Evolutionary conservation across 2,329 filamentous ascomycete species (phyloP).

Genomic region (Stachybotrys chlorohalonatus): DNA sequence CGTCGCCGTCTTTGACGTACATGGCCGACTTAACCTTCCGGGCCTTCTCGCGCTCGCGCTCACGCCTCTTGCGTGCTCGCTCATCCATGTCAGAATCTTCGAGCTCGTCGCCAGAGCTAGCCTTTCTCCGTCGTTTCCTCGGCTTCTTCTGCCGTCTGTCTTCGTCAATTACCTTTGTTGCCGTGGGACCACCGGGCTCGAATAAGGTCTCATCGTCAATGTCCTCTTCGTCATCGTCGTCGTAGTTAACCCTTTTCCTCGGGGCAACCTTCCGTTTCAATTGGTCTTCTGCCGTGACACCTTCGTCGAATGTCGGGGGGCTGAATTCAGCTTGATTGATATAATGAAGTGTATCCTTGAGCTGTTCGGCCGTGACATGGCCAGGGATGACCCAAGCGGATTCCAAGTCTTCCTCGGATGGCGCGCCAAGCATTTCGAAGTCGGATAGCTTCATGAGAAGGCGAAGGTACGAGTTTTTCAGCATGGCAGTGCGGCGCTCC

Average conservation of each 20-base stretch:
- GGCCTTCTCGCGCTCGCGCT: conserved; percentile 67
- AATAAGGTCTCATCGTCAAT: conserved; percentile 53
- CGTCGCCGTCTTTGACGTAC: conserved; percentile 76
- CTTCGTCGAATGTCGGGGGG: conserved; percentile 69
- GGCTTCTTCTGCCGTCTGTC: conserved; percentile 44
- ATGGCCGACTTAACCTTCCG: conserved; percentile 75
- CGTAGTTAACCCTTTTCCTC: conserved; percentile 53
- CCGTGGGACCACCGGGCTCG: conserved; percentile 56
- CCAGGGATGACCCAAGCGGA: conserved; percentile 72
- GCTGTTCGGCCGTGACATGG: conserved; percentile 49
- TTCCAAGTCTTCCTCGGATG: conserved; percentile 61
- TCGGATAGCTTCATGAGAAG: conserved; percentile 73
- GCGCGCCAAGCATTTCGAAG: conserved; percentile 48
- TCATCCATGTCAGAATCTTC: conserved; percentile 58
- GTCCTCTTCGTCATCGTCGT: conserved; percentile 58
- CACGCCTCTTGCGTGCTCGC: conserved; percentile 50
- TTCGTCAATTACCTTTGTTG: conserved; percentile 41
- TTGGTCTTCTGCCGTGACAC: conserved; percentile 64
- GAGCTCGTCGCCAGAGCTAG: conserved; percentile 30
- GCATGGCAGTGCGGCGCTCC: conserved; percentile 62
- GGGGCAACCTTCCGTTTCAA: conserved; percentile 60
- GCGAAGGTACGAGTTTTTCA: conserved; percentile 81
- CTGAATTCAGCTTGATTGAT: conserved; percentile 73
- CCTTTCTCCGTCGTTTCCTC: conserved; percentile 36
- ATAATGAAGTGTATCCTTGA: conserved; percentile 60